Conservation (phyloP, 164 flowering plant species). For the Magnolia officinalis region DNA sequence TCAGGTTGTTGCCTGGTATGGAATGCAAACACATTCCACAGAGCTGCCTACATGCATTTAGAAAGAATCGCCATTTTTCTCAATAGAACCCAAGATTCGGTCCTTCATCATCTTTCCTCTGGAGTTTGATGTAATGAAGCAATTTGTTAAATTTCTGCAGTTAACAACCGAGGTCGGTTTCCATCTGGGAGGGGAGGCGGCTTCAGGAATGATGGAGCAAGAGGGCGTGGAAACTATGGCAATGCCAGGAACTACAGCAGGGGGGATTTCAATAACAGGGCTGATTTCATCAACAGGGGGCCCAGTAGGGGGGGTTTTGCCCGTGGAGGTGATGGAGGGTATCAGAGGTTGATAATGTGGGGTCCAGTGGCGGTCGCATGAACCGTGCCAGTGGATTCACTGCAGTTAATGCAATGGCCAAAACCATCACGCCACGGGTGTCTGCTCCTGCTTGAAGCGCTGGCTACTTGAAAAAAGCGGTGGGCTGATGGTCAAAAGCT, state of each 20-base stretch:
- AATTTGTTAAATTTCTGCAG: slow-evolving; percentile 22
- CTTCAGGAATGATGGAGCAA: slow-evolving; percentile 48
- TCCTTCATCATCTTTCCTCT: background rate
- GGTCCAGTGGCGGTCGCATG: slow-evolving; percentile 24
- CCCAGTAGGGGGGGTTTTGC: slow-evolving; percentile 33
- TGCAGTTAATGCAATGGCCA: slow-evolving; percentile 22
- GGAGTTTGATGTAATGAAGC: background rate
- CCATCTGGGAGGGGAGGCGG: slow-evolving; percentile 38
- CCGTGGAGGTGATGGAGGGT: slow-evolving; percentile 43
- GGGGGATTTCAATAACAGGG: slow-evolving; percentile 35
- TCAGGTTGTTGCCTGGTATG: too few species aligned
- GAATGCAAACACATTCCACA: too few species aligned
- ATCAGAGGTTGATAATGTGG: slow-evolving; percentile 32
- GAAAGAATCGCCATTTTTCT: too few species aligned
- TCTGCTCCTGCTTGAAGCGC: slow-evolving; percentile 40
- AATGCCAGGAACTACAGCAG: slow-evolving; percentile 38
- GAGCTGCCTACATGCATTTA: too few species aligned
- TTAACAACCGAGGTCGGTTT: slow-evolving; percentile 39
- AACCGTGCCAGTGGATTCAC: slow-evolving; percentile 33
- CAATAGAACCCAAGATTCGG: background rate
- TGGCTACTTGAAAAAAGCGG: background rate
- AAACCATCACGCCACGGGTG: slow-evolving; percentile 33
- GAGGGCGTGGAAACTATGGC: slow-evolving; percentile 44
- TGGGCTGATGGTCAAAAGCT: background rate
- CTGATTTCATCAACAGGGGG: slow-evolving; percentile 36